phyloP scores from a whole-genome alignment of 2,329 filamentous ascomycete species.

The Claviceps purpurea region DNA sequence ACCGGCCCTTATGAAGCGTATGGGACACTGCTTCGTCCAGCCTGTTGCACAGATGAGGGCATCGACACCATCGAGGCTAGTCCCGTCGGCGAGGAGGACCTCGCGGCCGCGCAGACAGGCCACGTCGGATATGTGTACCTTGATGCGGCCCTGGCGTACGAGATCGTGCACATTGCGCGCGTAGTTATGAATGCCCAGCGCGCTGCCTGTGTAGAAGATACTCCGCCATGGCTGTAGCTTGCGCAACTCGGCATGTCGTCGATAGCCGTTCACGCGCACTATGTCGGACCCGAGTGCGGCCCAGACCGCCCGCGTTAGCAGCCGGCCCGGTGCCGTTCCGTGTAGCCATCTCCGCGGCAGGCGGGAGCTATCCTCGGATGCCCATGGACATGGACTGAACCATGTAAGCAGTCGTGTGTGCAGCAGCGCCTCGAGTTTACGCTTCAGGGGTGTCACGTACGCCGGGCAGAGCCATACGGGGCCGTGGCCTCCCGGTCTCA shows the following conservation, averaged over 20 bases:
- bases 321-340: conserved; percentile 32
- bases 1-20: conserved; percentile 25
- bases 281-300: conserved; percentile 32
- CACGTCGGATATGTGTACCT: conserved; percentile 34
- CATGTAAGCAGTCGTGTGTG: conserved; percentile 44
- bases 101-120: conserved; percentile 22
- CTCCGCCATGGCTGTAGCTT: neutral
- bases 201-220: neutral
- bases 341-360: conserved; percentile 34
- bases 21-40: conserved; percentile 31
- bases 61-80: conserved; percentile 25
- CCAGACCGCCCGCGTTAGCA: conserved; percentile 37
- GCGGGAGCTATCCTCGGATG: conserved; percentile 36
- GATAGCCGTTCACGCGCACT: conserved; percentile 30
- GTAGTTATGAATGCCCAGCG: neutral
- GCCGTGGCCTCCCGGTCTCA: conserved; percentile 35
- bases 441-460: conserved; percentile 47
- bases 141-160: conserved; percentile 32
- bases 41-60: conserved; percentile 38
- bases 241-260: conserved; percentile 23
- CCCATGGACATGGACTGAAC: conserved; percentile 55
- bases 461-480: conserved; percentile 40
- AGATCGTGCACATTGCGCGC: conserved; percentile 40
- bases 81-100: conserved; percentile 29
- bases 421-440: conserved; percentile 43